phyloP scores from a whole-genome alignment of 371 early-diverging fungal genomes.

The Umbelopsis sp. region DNA sequence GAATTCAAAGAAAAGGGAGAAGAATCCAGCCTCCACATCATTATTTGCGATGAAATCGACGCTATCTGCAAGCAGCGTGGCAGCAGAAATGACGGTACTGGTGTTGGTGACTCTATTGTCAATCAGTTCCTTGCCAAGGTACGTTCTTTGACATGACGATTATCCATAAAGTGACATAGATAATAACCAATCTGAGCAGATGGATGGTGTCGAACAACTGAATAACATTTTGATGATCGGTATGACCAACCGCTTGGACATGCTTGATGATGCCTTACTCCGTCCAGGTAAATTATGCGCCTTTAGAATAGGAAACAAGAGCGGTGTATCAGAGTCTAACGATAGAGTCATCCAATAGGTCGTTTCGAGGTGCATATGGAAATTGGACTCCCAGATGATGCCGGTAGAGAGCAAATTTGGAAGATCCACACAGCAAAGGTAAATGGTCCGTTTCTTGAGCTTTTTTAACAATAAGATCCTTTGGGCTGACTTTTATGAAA shows the following conservation, averaged over 20 bases:
- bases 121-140: constrained; percentile 98
- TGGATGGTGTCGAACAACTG: constrained; percentile 98
- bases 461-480: neutral
- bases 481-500: neutral
- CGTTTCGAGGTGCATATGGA: constrained; percentile 98
- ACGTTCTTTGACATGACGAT: constrained; percentile 13
- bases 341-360: constrained; percentile 35
- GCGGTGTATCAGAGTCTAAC: neutral
- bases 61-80: constrained; percentile 99
- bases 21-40: constrained; percentile 95
- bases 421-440: constrained; percentile 91
- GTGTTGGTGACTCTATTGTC: constrained; percentile 99
- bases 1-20: constrained; percentile 97
- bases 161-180: neutral
- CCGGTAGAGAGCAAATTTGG: constrained; percentile 91
- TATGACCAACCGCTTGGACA: constrained; percentile 99
- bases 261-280: constrained; percentile 97
- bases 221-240: constrained; percentile 98
- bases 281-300: constrained; percentile 74
- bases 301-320: neutral
- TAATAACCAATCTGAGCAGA: constrained; percentile 48
- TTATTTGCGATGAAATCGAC: constrained; percentile 99
- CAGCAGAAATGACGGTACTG: constrained; percentile 89
- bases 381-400: constrained; percentile 92
- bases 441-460: constrained; percentile 6